phyloP scores from a whole-genome alignment of 2,329 filamentous ascomycete genomes.

The Neonectria faginata region DNA sequence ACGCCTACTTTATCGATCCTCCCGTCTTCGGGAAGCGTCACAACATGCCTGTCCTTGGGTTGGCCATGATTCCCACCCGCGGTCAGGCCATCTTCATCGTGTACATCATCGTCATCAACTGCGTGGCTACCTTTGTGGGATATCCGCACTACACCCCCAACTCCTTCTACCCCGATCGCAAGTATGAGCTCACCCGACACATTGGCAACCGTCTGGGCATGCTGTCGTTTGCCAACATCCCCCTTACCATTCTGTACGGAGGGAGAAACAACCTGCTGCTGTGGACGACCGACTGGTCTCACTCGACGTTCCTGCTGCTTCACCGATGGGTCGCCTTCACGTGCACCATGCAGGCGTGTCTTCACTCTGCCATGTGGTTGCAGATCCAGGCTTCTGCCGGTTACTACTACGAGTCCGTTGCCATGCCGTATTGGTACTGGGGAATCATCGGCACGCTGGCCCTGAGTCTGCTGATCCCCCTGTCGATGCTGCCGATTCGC shows the following conservation, averaged over 20 bases:
- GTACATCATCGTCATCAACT: slow-evolving; percentile 54
- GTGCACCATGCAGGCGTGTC: slow-evolving; percentile 56
- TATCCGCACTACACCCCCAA: slow-evolving; percentile 47
- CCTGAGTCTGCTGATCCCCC: slow-evolving; percentile 47
- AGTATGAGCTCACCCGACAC: slow-evolving; percentile 48
- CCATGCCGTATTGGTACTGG: slow-evolving; percentile 57
- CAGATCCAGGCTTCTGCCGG: slow-evolving; percentile 46
- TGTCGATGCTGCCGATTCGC: slow-evolving; percentile 53
- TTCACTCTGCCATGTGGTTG: slow-evolving; percentile 60
- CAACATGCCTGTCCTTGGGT: slow-evolving; percentile 36
- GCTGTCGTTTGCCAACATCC: slow-evolving; percentile 55
- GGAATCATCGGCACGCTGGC: slow-evolving; percentile 55
- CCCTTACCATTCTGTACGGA: slow-evolving; percentile 58
- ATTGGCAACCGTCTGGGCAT: slow-evolving; percentile 56
- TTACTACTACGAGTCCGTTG: slow-evolving; percentile 43
- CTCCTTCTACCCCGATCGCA: slow-evolving; percentile 40
- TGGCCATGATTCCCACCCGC: slow-evolving; percentile 52
- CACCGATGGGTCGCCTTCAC: slow-evolving; percentile 63
- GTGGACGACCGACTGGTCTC: slow-evolving; percentile 61
- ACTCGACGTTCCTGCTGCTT: slow-evolving; percentile 60
- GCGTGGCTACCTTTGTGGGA: slow-evolving; percentile 48
- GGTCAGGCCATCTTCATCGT: slow-evolving; percentile 59
- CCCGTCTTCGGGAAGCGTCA: slow-evolving; percentile 43
- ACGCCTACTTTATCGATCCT: slow-evolving; percentile 47
- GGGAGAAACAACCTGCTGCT: slow-evolving; percentile 62